phyloP scores from a whole-genome alignment of 164 flowering plant species.

The Vitis labrusca region DNA sequence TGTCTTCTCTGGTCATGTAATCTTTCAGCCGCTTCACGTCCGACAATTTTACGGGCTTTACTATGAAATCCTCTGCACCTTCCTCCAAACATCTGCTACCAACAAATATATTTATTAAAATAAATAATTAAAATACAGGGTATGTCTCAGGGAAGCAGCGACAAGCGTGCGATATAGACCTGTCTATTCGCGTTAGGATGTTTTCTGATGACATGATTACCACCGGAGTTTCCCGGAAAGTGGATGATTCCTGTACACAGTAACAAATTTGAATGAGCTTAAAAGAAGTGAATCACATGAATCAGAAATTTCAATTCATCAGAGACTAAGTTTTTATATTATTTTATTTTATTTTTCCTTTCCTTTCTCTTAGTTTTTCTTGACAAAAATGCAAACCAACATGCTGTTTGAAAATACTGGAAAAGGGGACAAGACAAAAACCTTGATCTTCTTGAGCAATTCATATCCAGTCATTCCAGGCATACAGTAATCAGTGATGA shows the following conservation, averaged over 20 bases:
- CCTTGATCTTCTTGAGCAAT: conserved; percentile 89
- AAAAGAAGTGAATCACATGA: background rate
- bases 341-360: background rate
- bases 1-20: conserved; percentile 39
- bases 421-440: conserved; percentile 4
- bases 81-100: conserved; percentile 62
- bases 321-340: background rate
- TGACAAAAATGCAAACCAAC: background rate
- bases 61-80: conserved; percentile 72
- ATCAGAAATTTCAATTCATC: too few species aligned
- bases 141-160: too few species aligned
- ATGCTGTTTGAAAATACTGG: background rate
- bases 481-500: conserved; percentile 94
- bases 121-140: too few species aligned
- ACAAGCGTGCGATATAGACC: conserved; percentile 25
- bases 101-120: background rate
- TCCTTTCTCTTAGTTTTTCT: background rate
- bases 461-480: conserved; percentile 98
- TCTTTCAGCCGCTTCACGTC: conserved; percentile 54
- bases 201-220: conserved; percentile 85
- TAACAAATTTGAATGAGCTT: background rate
- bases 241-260: conserved; percentile 50
- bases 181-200: conserved; percentile 58
- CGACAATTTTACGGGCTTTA: conserved; percentile 66
- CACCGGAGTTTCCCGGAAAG: conserved; percentile 56